phyloP scores from a whole-genome alignment of 1,284 basidiomycete species.

The Rhizoctonia solani region DNA sequence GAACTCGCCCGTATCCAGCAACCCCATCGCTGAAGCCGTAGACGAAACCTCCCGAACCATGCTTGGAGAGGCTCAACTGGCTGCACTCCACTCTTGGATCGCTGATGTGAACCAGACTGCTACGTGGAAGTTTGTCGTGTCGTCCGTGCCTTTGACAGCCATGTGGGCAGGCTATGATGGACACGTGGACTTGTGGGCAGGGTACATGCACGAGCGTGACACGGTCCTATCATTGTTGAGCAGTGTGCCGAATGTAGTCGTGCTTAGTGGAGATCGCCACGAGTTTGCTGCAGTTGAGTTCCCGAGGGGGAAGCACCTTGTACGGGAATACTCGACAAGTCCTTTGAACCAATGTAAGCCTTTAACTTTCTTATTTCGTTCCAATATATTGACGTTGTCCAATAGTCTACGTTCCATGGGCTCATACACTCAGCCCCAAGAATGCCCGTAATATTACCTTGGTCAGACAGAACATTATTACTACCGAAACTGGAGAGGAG shows the following conservation, averaged over 20 bases:
- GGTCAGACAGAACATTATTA: neutral
- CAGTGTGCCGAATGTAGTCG: conserved; percentile 71
- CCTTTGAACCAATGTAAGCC: conserved; percentile 58
- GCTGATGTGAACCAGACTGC: conserved; percentile 69
- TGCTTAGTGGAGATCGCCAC: conserved; percentile 74
- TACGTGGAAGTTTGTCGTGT: conserved; percentile 81
- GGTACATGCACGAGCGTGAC: conserved; percentile 65
- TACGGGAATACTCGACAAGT: conserved; percentile 63
- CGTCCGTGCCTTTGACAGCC: conserved; percentile 77
- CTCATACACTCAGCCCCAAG: conserved; percentile 52
- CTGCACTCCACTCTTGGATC: conserved; percentile 69
- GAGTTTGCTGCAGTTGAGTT: conserved; percentile 78
- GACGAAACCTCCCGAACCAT: conserved; percentile 56
- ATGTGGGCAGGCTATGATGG: conserved; percentile 73
- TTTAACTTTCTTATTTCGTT: neutral
- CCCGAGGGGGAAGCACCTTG: conserved; percentile 48
- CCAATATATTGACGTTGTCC: neutral
- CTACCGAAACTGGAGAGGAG: conserved; percentile 39
- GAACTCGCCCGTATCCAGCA: conserved; percentile 41
- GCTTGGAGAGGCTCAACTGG: conserved; percentile 71
- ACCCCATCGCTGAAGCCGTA: conserved; percentile 46
- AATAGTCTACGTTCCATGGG: conserved; percentile 64
- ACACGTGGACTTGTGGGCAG: conserved; percentile 72
- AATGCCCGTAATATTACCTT: conserved; percentile 36
- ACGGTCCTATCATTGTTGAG: conserved; percentile 61